phyloP scores from a whole-genome alignment of 1,284 basidiomycete species.

The Sporisorium scitamineum region DNA sequence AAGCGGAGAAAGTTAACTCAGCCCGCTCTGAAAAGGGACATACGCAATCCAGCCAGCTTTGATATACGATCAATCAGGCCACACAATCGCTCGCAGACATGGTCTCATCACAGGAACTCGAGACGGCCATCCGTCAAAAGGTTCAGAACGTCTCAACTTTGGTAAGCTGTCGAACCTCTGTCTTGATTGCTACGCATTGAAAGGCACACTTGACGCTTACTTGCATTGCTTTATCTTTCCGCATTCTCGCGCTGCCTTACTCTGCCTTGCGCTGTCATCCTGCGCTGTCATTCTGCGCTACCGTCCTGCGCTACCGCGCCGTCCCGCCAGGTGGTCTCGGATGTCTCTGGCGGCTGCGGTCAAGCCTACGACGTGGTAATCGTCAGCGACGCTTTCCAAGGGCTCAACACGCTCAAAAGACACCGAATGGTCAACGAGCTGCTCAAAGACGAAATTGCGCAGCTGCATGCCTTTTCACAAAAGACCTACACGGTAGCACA shows the following conservation, averaged over 20 bases:
- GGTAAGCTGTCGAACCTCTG: neutral
- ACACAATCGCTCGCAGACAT: conserved; percentile 23
- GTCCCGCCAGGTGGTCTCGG: conserved; percentile 64
- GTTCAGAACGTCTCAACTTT: conserved; percentile 59
- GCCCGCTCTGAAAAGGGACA: too few species aligned
- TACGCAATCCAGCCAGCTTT: too few species aligned
- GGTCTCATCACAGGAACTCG: conserved; percentile 66
- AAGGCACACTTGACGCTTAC: too few species aligned
- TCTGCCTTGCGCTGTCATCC: too few species aligned
- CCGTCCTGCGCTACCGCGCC: too few species aligned
- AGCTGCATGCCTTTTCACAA: conserved; percentile 71
- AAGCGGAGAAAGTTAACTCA: neutral
- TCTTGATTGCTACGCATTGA: too few species aligned
- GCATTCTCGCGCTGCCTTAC: too few species aligned
- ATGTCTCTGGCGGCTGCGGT: conserved; percentile 68
- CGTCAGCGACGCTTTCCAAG: conserved; percentile 63
- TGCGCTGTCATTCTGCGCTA: too few species aligned
- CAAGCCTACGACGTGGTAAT: conserved; percentile 69
- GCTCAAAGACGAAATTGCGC: conserved; percentile 70
- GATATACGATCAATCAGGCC: too few species aligned
- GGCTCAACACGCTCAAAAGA: conserved; percentile 65
- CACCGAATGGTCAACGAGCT: conserved; percentile 70
- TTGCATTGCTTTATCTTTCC: neutral
- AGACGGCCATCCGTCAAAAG: conserved; percentile 64
- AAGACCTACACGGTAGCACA: conserved; percentile 66